These are phyloP conservation scores for Sugiyamaella marilandica DNA, from an alignment of 805 yeast genomes.

Conservation along the genomic window DNA sequence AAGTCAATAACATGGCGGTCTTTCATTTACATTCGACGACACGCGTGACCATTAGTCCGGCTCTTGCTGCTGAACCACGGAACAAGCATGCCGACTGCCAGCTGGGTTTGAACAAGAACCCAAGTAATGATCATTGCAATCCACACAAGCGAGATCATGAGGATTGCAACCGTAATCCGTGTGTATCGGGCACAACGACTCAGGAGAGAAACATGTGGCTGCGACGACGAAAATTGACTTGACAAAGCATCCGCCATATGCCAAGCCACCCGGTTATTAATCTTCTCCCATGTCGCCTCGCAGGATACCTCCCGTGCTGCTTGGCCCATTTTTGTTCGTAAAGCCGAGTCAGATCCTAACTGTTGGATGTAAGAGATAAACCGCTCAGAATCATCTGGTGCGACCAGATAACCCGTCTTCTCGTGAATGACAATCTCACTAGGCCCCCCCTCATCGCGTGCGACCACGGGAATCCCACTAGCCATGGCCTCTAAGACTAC, in stretches of 20 bases:
- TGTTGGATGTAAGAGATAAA: not conserved
- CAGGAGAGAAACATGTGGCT: not conserved
- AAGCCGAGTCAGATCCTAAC: not conserved
- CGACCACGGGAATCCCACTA: conserved; percentile 3
- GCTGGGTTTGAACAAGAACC: not conserved
- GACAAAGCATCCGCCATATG: conserved; percentile 3
- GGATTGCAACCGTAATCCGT: not conserved
- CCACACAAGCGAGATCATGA: not conserved
- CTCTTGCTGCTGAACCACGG: not conserved
- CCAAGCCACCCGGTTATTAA: conserved; percentile 5
- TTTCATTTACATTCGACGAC: not conserved
- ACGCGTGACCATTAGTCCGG: not conserved
- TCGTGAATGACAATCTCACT: conserved; percentile 5
- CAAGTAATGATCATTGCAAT: not conserved
- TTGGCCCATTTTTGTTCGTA: not conserved
- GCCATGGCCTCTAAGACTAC: conserved; percentile 6
- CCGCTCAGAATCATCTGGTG: not conserved
- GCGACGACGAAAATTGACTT: not conserved
- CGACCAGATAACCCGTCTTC: conserved; percentile 3
- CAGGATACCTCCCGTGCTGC: not conserved
- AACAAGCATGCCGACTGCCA: not conserved
- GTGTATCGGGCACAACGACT: not conserved
- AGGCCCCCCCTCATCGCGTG: conserved; percentile 5
- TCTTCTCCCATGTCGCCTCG: conserved; percentile 5
- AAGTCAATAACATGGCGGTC: no score